Conservation (phyloP, 139 green algal genomes). For the Tetratostichococcus sp. region DNA sequence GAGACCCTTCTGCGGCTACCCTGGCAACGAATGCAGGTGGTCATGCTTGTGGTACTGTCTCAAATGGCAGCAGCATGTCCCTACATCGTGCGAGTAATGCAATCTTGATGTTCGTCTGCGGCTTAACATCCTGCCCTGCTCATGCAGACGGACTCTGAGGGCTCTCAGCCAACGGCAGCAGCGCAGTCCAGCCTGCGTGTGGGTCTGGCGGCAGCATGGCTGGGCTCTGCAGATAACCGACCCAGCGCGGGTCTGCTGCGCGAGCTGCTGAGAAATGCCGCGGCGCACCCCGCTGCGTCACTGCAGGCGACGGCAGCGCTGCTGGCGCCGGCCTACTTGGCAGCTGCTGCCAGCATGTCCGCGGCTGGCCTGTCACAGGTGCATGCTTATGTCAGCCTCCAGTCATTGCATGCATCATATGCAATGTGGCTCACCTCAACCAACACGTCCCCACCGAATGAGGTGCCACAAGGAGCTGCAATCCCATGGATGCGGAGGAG, state of each 20-base stretch:
- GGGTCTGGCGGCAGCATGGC: neutral
- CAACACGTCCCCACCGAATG: too few species aligned
- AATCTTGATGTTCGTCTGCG: neutral
- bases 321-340: neutral
- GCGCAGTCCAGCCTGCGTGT: neutral
- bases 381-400: neutral
- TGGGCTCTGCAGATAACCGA: neutral
- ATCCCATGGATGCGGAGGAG: too few species aligned
- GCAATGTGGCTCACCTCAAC: too few species aligned
- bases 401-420: too few species aligned
- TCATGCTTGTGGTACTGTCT: neutral
- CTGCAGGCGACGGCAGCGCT: constrained; percentile 2
- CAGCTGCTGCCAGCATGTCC: neutral
- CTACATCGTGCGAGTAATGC: too few species aligned
- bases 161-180: neutral
- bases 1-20: constrained; percentile 13
- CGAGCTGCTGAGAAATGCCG: neutral
- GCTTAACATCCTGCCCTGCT: neutral
- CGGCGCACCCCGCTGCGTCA: neutral
- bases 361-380: neutral
- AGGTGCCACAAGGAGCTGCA: too few species aligned
- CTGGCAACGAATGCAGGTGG: constrained; percentile 7
- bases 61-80: too few species aligned
- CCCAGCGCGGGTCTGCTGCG: neutral
- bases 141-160: neutral